Evolutionary conservation across 257 asterid species (phyloP).

Genomic region (Fraxinus quadrangulata): DNA sequence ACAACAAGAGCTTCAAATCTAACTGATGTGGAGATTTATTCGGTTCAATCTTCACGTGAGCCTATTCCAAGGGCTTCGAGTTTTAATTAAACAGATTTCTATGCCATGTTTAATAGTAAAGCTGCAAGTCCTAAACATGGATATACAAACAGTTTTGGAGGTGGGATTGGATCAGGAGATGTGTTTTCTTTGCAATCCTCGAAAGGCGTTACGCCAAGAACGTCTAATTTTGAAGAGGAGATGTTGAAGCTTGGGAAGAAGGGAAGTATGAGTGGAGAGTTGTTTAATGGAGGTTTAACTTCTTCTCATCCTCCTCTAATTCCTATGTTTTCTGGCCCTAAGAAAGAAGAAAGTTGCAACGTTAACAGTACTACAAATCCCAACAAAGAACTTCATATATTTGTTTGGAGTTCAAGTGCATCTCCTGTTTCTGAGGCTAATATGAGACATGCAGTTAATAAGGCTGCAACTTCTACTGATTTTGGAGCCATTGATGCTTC

Average conservation of each 20-base stretch:
- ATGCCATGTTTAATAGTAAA: constrained; percentile 78
- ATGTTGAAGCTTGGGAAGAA: constrained; percentile 57
- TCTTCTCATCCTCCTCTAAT: constrained; percentile 77
- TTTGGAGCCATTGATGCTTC: constrained; percentile 49
- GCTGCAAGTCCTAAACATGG: constrained; percentile 86
- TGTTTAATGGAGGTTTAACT: constrained; percentile 30
- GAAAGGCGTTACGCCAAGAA: constrained; percentile 79
- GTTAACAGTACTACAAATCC: constrained; percentile 28
- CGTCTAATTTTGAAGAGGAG: constrained; percentile 88
- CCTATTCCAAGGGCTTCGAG: constrained; percentile 90
- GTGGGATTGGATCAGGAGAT: constrained; percentile 37
- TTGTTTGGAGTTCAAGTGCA: constrained; percentile 94
- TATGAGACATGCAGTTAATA: constrained; percentile 52
- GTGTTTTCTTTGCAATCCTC: constrained; percentile 69
- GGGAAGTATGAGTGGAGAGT: constrained; percentile 81
- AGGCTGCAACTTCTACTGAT: constrained; percentile 45
- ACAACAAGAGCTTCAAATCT: constrained; percentile 84
- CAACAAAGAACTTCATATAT: constrained; percentile 83
- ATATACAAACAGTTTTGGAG: constrained; percentile 59
- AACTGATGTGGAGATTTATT: constrained; percentile 88
- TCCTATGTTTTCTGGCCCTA: constrained; percentile 65
- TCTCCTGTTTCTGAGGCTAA: constrained; percentile 85
- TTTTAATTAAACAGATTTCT: constrained; percentile 81
- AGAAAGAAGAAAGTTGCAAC: constrained; percentile 56
- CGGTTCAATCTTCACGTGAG: constrained; percentile 81